phyloP scores from a whole-genome alignment of 164 flowering plant genomes.

The Hamamelis virginiana region DNA sequence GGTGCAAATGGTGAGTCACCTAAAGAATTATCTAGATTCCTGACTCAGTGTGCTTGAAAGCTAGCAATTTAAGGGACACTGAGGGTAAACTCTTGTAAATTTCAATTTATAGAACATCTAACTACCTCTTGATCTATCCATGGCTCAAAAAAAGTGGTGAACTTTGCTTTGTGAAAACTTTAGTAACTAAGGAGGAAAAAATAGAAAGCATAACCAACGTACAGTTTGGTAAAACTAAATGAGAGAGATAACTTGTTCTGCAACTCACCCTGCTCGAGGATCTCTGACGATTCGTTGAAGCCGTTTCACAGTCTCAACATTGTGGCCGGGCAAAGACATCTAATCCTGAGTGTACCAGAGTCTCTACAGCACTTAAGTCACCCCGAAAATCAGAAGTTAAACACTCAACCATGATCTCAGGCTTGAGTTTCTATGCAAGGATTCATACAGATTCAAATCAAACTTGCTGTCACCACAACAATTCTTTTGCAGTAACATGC shows the following conservation, averaged over 20 bases:
- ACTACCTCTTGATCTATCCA: too few species aligned
- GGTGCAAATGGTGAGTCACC: too few species aligned
- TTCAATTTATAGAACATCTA: too few species aligned
- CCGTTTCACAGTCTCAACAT: constrained; percentile 89
- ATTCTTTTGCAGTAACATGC: background rate
- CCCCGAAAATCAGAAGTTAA: constrained; percentile 95
- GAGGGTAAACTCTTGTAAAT: too few species aligned
- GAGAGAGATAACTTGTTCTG: background rate
- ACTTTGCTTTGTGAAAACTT: background rate
- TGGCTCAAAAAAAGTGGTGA: background rate
- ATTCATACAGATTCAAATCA: constrained; percentile 2
- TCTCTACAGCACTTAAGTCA: constrained; percentile 67
- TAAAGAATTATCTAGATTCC: too few species aligned
- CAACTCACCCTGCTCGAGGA: constrained; percentile 86
- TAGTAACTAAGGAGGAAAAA: too few species aligned
- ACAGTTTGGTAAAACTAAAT: background rate
- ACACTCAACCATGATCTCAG: constrained; percentile 93
- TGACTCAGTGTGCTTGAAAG: too few species aligned
- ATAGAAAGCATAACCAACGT: background rate
- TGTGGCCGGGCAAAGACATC: constrained; percentile 99
- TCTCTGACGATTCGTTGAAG: constrained; percentile 93
- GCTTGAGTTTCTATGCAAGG: constrained; percentile 74
- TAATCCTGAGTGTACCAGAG: constrained; percentile 73
- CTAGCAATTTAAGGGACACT: too few species aligned
- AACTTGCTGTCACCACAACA: background rate